phyloP scores from a whole-genome alignment of 2,329 filamentous ascomycete species.

The Alternaria sp. region DNA sequence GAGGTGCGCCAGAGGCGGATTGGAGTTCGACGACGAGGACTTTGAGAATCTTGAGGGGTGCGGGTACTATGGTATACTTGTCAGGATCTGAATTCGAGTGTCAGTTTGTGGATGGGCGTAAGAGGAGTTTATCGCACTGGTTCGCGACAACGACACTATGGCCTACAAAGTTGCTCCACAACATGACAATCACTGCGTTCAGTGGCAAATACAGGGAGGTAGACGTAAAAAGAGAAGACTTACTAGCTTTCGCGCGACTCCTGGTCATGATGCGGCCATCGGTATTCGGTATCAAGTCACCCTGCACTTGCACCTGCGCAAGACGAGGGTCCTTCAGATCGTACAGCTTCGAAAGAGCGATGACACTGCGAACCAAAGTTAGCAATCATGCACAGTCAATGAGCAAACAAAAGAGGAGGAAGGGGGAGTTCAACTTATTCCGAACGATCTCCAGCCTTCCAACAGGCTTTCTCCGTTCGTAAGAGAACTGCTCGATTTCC shows the following conservation, averaged over 20 bases:
- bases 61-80: conserved; percentile 84
- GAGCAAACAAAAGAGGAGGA: neutral
- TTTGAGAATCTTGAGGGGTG: conserved; percentile 94
- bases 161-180: conserved; percentile 1
- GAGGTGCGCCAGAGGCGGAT: conserved; percentile 73
- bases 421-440: conserved; percentile 4
- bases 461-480: neutral
- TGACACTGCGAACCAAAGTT: conserved; percentile 65
- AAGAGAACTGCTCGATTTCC: neutral
- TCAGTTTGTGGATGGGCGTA: conserved; percentile 16
- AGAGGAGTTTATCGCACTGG: neutral
- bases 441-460: neutral
- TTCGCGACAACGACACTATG: neutral
- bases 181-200: neutral
- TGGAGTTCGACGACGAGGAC: conserved; percentile 90
- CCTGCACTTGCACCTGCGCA: conserved; percentile 82
- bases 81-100: conserved; percentile 71
- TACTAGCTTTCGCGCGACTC: conserved; percentile 84
- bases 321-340: conserved; percentile 83
- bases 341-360: conserved; percentile 91
- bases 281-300: conserved; percentile 77
- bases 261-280: conserved; percentile 91
- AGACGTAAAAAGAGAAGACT: conserved; percentile 27
- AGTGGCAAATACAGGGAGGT: neutral
- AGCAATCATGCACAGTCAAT: conserved; percentile 5